These are phyloP conservation scores for Pogostemon cablin DNA, from an alignment of 257 asterid genomes.

Conservation along the genomic window DNA sequence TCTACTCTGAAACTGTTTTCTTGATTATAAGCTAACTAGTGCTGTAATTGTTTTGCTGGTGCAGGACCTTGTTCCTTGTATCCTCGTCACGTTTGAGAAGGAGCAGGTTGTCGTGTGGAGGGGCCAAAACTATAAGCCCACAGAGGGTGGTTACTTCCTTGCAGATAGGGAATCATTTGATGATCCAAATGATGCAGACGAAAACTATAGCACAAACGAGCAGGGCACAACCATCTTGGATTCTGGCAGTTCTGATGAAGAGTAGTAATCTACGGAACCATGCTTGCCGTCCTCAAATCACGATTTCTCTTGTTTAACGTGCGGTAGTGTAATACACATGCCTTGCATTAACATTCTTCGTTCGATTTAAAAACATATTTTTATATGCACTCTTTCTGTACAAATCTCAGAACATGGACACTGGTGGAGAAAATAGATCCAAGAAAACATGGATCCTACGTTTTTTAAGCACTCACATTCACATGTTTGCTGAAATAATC, in stretches of 20 bases:
- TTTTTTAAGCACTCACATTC: conserved; percentile 8
- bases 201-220: conserved; percentile 30
- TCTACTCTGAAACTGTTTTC: not conserved
- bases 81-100: conserved; percentile 84
- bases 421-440: conserved; percentile 24
- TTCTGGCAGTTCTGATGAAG: conserved; percentile 50
- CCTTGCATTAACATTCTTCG: not conserved
- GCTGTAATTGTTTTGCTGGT: conserved; percentile 18
- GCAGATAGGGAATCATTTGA: conserved; percentile 58
- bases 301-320: not conserved
- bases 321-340: conserved; percentile 3
- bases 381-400: not conserved
- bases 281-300: not conserved
- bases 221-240: conserved; percentile 26
- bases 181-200: conserved; percentile 32
- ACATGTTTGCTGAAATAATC: conserved; percentile 24
- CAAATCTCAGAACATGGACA: conserved; percentile 21
- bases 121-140: conserved; percentile 70
- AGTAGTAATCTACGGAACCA: conserved; percentile 24
- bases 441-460: conserved; percentile 10
- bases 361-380: not conserved
- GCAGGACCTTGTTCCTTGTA: conserved; percentile 91
- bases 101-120: conserved; percentile 94
- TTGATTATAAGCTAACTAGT: not conserved
- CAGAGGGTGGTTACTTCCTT: conserved; percentile 61